Percentiles rank a stretch among this genome's conserved stretches.
Evolutionary conservation across 805 yeast species (phyloP).

Genomic region (Candida krabiensis): DNA sequence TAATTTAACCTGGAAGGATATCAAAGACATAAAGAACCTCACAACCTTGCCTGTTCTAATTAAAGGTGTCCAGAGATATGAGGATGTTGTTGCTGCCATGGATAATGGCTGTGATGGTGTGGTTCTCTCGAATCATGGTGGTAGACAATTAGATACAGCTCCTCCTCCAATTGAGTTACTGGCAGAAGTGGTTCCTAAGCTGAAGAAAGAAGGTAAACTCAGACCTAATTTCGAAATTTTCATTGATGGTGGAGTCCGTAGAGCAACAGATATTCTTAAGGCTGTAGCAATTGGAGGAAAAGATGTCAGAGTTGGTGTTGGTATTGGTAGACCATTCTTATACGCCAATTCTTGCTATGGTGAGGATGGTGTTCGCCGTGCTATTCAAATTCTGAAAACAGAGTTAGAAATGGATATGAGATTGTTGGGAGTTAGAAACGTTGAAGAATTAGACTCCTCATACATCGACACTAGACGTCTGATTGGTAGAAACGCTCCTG

Average conservation of each 20-base stretch:
- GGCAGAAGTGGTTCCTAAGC: conserved; percentile 62
- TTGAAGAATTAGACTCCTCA: conserved; percentile 58
- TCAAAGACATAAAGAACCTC: conserved; percentile 51
- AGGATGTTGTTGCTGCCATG: conserved; percentile 73
- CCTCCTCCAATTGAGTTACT: conserved; percentile 76
- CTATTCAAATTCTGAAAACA: conserved; percentile 61
- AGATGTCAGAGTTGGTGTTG: conserved; percentile 71
- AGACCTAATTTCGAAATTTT: conserved; percentile 56
- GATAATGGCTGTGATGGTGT: conserved; percentile 74
- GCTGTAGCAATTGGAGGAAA: conserved; percentile 70
- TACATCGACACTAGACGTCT: conserved; percentile 54
- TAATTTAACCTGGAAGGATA: conserved; percentile 62
- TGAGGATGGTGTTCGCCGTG: conserved; percentile 60
- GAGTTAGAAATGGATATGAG: conserved; percentile 80
- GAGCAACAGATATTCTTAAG: conserved; percentile 66
- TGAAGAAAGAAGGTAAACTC: conserved; percentile 43
- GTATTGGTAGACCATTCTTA: conserved; percentile 65
- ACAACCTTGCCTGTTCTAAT: conserved; percentile 68
- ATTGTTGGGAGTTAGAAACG: conserved; percentile 64
- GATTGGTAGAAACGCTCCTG: conserved; percentile 33
- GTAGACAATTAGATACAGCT: conserved; percentile 81
- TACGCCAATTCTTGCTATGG: conserved; percentile 67
- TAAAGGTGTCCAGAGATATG: conserved; percentile 84
- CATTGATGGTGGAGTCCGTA: conserved; percentile 68
- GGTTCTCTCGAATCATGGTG: conserved; percentile 88